These are phyloP conservation scores for Populus simonii DNA, from an alignment of 345 rosid genomes.

Conservation along the genomic window DNA sequence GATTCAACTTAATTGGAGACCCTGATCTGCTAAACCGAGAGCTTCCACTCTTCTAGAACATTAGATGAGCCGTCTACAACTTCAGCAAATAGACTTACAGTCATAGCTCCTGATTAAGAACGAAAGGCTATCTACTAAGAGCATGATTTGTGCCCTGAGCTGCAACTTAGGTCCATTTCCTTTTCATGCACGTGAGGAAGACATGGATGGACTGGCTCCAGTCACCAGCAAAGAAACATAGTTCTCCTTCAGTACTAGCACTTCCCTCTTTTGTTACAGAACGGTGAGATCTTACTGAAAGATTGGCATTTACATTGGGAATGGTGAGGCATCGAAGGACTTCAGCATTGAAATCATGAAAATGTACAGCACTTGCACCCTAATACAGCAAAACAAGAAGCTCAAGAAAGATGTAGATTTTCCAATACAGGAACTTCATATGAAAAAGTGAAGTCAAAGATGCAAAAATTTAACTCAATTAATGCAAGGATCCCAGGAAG, in stretches of 20 bases:
- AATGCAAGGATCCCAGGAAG: constrained; percentile 83
- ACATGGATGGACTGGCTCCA: constrained; percentile 71
- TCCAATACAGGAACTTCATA: constrained; percentile 5
- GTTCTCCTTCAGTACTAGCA: constrained; percentile 21
- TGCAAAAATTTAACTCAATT: constrained; percentile 54
- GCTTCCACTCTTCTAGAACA: constrained; percentile 89
- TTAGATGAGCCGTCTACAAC: constrained; percentile 90
- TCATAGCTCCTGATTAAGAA: background rate
- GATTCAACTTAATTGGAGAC: background rate
- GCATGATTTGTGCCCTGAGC: constrained; percentile 17
- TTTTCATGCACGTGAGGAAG: constrained; percentile 45
- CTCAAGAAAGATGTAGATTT: constrained; percentile 5
- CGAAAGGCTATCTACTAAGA: background rate
- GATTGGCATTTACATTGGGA: constrained; percentile 64
- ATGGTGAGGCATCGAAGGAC: constrained; percentile 79
- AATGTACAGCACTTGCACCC: constrained; percentile 69
- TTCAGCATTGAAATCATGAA: constrained; percentile 93
- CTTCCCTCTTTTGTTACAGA: constrained; percentile 15
- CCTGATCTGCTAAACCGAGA: constrained; percentile 28
- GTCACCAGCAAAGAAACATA: constrained; percentile 80
- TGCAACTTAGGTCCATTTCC: constrained; percentile 26
- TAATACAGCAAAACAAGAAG: constrained; percentile 29
- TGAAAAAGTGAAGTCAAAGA: background rate
- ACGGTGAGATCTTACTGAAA: constrained; percentile 25
- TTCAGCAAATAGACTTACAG: constrained; percentile 18